phyloP scores from a whole-genome alignment of 495 filamentous ascomycete genomes.

The Trichoderma orchidacearum region DNA sequence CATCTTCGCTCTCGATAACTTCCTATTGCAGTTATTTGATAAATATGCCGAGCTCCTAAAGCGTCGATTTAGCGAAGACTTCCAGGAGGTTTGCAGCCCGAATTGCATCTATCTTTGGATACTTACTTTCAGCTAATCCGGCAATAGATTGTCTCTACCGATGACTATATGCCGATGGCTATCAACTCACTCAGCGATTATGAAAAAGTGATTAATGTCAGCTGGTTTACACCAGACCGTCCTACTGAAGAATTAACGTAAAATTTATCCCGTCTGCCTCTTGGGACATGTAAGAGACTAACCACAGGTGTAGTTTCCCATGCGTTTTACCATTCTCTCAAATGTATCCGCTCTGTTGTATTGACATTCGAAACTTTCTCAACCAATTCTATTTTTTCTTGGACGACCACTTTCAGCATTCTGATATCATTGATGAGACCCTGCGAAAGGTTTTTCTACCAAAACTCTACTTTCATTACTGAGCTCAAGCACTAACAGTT shows the following conservation, averaged over 20 bases:
- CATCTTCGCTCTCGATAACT: conserved; percentile 63
- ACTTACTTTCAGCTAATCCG: conserved; percentile 71
- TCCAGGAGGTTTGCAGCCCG: conserved; percentile 59
- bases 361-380: conserved; percentile 90
- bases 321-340: conserved; percentile 92
- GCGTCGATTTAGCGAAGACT: conserved; percentile 78
- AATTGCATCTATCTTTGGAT: conserved; percentile 49
- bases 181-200: conserved; percentile 83
- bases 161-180: conserved; percentile 99
- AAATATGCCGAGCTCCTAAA: conserved; percentile 92
- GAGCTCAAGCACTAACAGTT: no score
- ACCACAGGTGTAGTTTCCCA: conserved; percentile 48
- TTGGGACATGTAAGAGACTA: neutral
- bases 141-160: conserved; percentile 86
- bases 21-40: conserved; percentile 74
- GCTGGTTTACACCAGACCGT: conserved; percentile 81
- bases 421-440: conserved; percentile 76
- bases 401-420: conserved; percentile 83
- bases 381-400: conserved; percentile 95
- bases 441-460: conserved; percentile 58
- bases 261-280: conserved; percentile 13
- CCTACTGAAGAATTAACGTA: conserved; percentile 61
- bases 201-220: conserved; percentile 85
- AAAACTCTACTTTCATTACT: neutral
- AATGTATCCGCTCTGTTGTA: conserved; percentile 97